Base-by-base conservation (phyloP, 2,329 filamentous ascomycete species). In the Beauveria pseudobassiana region DNA sequence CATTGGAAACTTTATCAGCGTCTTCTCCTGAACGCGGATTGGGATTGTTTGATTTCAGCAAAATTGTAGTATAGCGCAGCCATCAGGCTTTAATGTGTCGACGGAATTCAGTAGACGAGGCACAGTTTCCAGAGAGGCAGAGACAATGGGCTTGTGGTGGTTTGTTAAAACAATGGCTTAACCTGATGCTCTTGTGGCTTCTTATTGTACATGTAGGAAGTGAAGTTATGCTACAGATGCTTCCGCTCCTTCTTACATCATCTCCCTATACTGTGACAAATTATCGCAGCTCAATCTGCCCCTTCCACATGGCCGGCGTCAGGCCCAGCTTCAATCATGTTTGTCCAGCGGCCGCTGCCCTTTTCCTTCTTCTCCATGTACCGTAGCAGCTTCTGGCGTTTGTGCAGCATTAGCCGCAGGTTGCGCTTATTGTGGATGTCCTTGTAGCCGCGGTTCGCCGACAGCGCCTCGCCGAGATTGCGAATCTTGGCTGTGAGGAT, bases 1-100 rank as follows among this genome's bases (percentile, higher is more conserved):
- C 73, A 98, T 99, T 74, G 90, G 91, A 69, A 99, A 98, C 78
- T 99, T 96, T 77, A 99, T 99, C 75, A 96, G 92, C 77, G 95
- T 98, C 65, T 99, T 78, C 96, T 77, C 83, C 68, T 62, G n/a
- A 58, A 48, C 48, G 22, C 65, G 61, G 67, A 61, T 45, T 67
- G 67, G 69, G 42, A 46, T 59, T 42, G 26, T 56, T 49, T 58
- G 55, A 50, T 68, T 66, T 69, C 57, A 69, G 68, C 72, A 73
- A 67, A 26, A 24, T 68, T 79, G 77, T 80, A 79, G 77, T 76
- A 78, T 75, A 76, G 68, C 71, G 71, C 67, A 64, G 63, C 65
- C 64, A 28, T 42, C 65, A 69, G 67, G 68, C 68, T 66, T 76
- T 76, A 76, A 77, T 75, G 70, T 66, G 69, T 71, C 65, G 68